Base-by-base conservation (phyloP, 2,329 filamentous ascomycete genomes). In the Grosmannia huntii region DNA sequence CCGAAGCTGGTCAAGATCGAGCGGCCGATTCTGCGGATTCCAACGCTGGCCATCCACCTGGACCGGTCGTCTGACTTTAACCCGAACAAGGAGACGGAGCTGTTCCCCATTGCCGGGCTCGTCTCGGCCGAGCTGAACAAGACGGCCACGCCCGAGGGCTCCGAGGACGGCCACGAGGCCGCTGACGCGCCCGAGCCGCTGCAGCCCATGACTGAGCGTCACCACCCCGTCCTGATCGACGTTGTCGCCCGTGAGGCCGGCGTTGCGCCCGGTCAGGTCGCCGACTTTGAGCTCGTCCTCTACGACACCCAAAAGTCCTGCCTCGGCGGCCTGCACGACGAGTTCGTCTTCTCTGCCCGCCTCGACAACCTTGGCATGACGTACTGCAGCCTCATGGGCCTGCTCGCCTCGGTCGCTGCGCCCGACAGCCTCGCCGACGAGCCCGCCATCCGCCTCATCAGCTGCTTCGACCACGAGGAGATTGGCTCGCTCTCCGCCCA, bases 341-440 rank as follows among this genome's bases (percentile, higher is more conserved):
- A 99, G 72, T 87, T 99, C 69, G 89, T 99, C 74, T 96, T 92
- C 75, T 96, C 92, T 3, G 84, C 91, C n/a, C 85, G 94, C 52
- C 81, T 99, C 58, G 94, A 99, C 75, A 99, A 99, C 72, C 79
- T 96, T 19, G 89, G 89, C 73, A 96, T 95, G 89, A 95, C 92
- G 11, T 97, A 90, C 76, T 97, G 94, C 75, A 87, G 88, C 63
- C 84, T 94, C 57, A 81, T 87, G 72, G 90, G 89, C 58, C 77
- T 99, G 59, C 90, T 97, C 66, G 80, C 86, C 62, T 96, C 92
- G 0, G 75, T 95, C 28, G 72, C 77, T 23, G 78, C 82, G 3
- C 70, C 81, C 14, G 73, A 77, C 4, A 80, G 86, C 6, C 80
- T 97, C 31, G 92, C 96, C 67, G 76, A 62, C 51, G 64, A 65